phyloP scores from a whole-genome alignment of 1,139 yeast species.

The Yamadazyma triangularis region DNA sequence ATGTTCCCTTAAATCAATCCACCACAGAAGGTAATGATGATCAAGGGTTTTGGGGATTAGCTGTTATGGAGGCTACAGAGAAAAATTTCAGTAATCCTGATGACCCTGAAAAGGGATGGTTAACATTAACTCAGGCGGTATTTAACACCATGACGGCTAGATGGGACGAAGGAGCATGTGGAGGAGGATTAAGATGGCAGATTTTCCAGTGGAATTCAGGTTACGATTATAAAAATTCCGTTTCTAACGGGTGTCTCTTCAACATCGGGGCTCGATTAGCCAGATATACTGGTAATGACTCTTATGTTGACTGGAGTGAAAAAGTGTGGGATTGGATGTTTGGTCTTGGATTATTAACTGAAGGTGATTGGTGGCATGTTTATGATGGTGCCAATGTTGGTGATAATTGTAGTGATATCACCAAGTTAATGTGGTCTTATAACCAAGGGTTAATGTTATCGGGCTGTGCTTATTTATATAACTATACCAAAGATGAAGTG shows the following conservation, averaged over 20 bases:
- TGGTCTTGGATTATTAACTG: conserved; percentile 52
- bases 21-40: conserved; percentile 88
- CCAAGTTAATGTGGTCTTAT: conserved; percentile 77
- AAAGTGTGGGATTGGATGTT: conserved; percentile 79
- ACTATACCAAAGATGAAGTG: conserved; percentile 57
- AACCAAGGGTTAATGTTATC: conserved; percentile 77
- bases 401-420: conserved; percentile 56
- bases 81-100: conserved; percentile 67
- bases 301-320: conserved; percentile 79
- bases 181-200: conserved; percentile 96
- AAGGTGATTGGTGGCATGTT: conserved; percentile 46
- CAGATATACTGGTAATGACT: conserved; percentile 68
- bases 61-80: conserved; percentile 82
- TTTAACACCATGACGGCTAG: conserved; percentile 86
- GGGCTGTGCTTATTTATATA: conserved; percentile 81
- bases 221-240: conserved; percentile 86
- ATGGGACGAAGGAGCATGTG: conserved; percentile 75
- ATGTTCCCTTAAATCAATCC: conserved; percentile 71
- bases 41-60: conserved; percentile 87
- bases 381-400: conserved; percentile 72
- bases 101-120: conserved; percentile 47
- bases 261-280: conserved; percentile 85
- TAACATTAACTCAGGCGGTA: conserved; percentile 70
- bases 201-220: conserved; percentile 94
- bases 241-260: conserved; percentile 87